Percentiles rank a stretch among this genome's conserved stretches.
Evolutionary conservation across 352 stramenopile genomes (phyloP).

Genomic region (Vaucheria bursata): DNA sequence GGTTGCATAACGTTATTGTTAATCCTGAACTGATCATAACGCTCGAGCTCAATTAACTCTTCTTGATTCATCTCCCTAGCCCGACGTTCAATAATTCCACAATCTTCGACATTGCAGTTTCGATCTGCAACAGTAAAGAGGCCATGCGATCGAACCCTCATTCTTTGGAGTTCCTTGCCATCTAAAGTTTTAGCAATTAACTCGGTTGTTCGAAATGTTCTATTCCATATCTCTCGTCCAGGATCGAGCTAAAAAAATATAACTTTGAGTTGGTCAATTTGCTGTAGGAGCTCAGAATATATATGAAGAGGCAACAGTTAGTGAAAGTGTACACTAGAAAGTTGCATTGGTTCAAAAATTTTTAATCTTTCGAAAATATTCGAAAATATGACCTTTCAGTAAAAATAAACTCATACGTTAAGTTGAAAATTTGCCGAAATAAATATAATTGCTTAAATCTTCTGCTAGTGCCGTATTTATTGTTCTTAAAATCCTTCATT

Average conservation of each 20-base stretch:
- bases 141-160: conserved; percentile 21
- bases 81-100: conserved; percentile 32
- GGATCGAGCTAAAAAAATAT: neutral
- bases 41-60: neutral
- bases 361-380: no score
- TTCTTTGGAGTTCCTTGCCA: neutral
- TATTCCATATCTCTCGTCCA: neutral
- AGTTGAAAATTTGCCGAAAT: no score
- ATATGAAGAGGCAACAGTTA: no score
- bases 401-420: no score
- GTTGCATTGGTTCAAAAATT: no score
- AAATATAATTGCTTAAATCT: no score
- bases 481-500: no score
- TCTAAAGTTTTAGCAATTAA: neutral
- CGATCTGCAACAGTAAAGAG: conserved; percentile 36
- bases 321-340: no score
- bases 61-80: neutral
- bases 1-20: conserved; percentile 36
- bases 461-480: no score
- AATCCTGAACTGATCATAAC: conserved; percentile 12
- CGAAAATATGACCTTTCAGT: no score
- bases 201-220: neutral
- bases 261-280: no score
- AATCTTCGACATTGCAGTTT: conserved; percentile 26
- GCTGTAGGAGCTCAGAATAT: no score